These are phyloP conservation scores for Hymenotorrendiella dingleyae DNA, from an alignment of 2,329 filamentous ascomycete species.

Conservation along the genomic window DNA sequence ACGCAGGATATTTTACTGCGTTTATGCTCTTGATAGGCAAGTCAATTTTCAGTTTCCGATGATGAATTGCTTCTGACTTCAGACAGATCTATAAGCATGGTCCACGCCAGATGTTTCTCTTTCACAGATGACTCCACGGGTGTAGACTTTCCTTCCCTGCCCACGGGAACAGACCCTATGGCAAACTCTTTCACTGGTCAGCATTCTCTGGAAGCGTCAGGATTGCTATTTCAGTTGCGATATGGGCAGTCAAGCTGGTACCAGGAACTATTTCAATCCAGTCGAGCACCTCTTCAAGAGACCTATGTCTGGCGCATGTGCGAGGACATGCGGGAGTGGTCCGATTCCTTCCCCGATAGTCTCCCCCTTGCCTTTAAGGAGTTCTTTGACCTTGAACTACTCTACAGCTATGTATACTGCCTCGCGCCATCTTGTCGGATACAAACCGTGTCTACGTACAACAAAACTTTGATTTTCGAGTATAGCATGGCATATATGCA, in stretches of 20 bases:
- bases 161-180: slow-evolving; percentile 23
- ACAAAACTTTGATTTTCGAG: slow-evolving; percentile 77
- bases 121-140: slow-evolving; percentile 86
- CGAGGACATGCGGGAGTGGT: slow-evolving; percentile 74
- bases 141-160: slow-evolving; percentile 66
- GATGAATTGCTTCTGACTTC: slow-evolving; percentile 7
- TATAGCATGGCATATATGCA: slow-evolving; percentile 78
- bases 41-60: slow-evolving; percentile 19
- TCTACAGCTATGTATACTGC: slow-evolving; percentile 88
- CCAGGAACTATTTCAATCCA: slow-evolving; percentile 77
- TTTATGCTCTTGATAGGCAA: slow-evolving; percentile 83
- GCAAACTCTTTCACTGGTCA: slow-evolving; percentile 36
- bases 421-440: slow-evolving; percentile 73
- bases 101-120: slow-evolving; percentile 81
- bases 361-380: slow-evolving; percentile 61
- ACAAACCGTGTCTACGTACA: slow-evolving; percentile 68
- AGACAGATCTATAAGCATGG: slow-evolving; percentile 75
- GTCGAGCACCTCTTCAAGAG: slow-evolving; percentile 61
- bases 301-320: slow-evolving; percentile 72
- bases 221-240: slow-evolving; percentile 77
- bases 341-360: slow-evolving; percentile 63
- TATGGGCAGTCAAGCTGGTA: slow-evolving; percentile 85
- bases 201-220: slow-evolving; percentile 60
- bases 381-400: slow-evolving; percentile 79
- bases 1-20: slow-evolving; percentile 81